Evolutionary conservation across 495 filamentous ascomycete species (phyloP).

Genomic region (Podospora bellae-mahoneyi): DNA sequence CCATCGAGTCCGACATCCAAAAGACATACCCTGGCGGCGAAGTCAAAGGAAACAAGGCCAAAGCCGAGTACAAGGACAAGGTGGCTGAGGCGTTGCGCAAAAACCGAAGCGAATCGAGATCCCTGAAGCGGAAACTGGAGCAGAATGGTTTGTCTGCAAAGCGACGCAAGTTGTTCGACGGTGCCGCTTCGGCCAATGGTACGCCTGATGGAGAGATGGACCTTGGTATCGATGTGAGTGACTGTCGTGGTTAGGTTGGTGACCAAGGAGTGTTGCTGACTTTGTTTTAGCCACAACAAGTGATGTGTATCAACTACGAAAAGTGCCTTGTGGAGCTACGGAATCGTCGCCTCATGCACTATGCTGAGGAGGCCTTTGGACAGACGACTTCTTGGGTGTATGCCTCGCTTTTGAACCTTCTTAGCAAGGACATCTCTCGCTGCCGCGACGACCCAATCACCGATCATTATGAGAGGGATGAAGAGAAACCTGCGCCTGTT

Average conservation of each 20-base stretch:
- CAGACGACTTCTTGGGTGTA: constrained; percentile 71
- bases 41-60: constrained; percentile 54
- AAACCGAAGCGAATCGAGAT: constrained; percentile 43
- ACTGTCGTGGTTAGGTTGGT: neutral
- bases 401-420: constrained; percentile 59
- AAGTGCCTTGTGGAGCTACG: constrained; percentile 79
- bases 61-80: constrained; percentile 50
- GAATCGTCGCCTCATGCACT: constrained; percentile 65
- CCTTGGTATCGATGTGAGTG: constrained; percentile 38
- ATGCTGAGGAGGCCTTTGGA: constrained; percentile 58
- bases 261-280: neutral
- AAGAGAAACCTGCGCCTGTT: constrained; percentile 18
- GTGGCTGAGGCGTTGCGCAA: constrained; percentile 54
- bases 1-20: constrained; percentile 42
- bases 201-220: constrained; percentile 39
- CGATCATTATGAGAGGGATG: constrained; percentile 54
- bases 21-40: constrained; percentile 38
- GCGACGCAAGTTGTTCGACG: constrained; percentile 46
- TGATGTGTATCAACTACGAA: constrained; percentile 79
- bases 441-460: constrained; percentile 56
- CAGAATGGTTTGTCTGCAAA: constrained; percentile 42
- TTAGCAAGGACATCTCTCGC: constrained; percentile 64
- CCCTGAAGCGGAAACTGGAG: constrained; percentile 49
- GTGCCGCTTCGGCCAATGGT: constrained; percentile 28
- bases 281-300: constrained; percentile 46